Conservation (phyloP, 345 rosid species). For the Eucalyptus coolabah region DNA sequence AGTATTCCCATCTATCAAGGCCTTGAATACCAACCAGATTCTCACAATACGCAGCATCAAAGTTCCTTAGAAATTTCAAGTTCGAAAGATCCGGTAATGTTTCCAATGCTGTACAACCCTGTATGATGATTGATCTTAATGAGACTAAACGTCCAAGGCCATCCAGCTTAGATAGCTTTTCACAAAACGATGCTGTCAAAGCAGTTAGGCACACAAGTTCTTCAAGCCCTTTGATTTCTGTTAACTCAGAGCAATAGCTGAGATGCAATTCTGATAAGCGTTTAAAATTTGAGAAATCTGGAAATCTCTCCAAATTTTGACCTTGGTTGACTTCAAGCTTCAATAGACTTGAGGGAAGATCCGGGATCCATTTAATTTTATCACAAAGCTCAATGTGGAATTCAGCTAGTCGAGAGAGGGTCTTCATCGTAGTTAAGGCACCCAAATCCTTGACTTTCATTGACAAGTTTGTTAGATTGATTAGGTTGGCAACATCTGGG, state of each 20-base stretch:
- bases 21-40: neutral
- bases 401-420: neutral
- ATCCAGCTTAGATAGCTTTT: neutral
- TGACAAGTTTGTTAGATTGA: neutral
- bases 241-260: neutral
- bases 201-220: neutral
- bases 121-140: neutral
- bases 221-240: neutral
- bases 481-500: neutral
- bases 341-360: neutral
- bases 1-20: neutral
- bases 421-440: neutral
- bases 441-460: neutral
- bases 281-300: neutral
- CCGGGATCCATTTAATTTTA: neutral
- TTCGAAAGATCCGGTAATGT: neutral
- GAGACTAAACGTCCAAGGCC: neutral
- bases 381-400: neutral
- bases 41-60: neutral
- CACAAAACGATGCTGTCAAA: neutral
- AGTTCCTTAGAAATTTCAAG: neutral
- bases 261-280: neutral
- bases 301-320: neutral
- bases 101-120: neutral
- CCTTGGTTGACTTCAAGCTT: neutral